Base-by-base conservation (phyloP, 2,329 filamentous ascomycete genomes). In the Onygena corvina region DNA sequence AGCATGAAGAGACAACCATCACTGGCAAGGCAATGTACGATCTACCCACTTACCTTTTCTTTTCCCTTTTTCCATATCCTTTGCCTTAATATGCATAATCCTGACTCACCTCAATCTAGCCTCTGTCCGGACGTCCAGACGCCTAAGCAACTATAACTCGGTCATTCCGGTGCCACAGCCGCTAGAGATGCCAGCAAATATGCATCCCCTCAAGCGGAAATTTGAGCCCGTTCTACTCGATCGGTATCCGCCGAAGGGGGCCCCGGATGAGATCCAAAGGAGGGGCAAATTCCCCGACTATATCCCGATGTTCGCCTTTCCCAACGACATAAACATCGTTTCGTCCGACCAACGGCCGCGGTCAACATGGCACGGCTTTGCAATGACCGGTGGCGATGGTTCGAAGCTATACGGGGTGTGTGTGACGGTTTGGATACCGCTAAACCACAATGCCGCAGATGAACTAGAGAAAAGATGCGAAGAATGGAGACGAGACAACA, bases 281-380 rank as follows among this genome's bases (percentile, higher is more conserved):
- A 77, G 92, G 60, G 88, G 87, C 48, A 82, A 78, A 50, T 96
- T 98, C 61, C 92, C 92, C 0, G 92, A 98, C 63, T 98, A 95
- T 60, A 87, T 98, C 14, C 92, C 92, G 50, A 96, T 98, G 92
- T 98, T 98, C 67, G 89, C 92, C 48, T 98, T 96, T 60, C 92
- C 92, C 40, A 95, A 96, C 66, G 92, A 98, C 65, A 92, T 98
- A 58, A 88, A 88, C 55, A 92, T 98, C 47, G 86, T 96, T 7
- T 95, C 92, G 1, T 89, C 89, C 1, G 92, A 98, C 61, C 87
- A 94, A 63, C 78, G 89, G 53, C 92, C 92, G 1, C 77, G 88
- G 53, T 90, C 92, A n/a, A 95, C 89, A 20, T 98, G 92, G 92
- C 92, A 98, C 67, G 92, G 92, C 45, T 98, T 98, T 62, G 89